Conservation (phyloP, 768 basidiomycete species). For the Porphyrellus cyaneotinctus region DNA sequence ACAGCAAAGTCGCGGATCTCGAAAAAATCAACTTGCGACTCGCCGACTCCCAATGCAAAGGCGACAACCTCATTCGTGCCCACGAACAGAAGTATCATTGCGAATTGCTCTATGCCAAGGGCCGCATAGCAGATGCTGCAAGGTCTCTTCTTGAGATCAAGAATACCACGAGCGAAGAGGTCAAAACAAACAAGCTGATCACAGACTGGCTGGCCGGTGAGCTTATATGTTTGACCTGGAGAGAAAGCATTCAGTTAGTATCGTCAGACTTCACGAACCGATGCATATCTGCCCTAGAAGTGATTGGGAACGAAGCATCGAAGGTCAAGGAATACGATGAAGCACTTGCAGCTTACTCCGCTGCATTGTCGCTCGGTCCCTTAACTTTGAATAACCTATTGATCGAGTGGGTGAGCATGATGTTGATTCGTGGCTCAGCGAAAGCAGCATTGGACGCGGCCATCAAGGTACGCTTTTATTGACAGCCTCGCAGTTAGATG, state of each 20-base stretch:
- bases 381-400: not conserved
- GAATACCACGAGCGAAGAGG: not conserved
- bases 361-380: not conserved
- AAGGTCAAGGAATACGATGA: not conserved
- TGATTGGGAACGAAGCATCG: not conserved
- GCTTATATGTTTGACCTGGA: not conserved
- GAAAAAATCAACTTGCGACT: not conserved
- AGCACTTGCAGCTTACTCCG: not conserved
- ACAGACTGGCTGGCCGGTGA: not conserved
- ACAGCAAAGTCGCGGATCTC: not conserved
- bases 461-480: not conserved
- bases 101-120: not conserved
- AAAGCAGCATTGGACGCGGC: not conserved
- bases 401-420: not conserved
- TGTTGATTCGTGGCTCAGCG: not conserved
- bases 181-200: not conserved
- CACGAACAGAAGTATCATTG: not conserved
- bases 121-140: not conserved
- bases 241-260: not conserved
- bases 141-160: not conserved
- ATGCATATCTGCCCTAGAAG: not conserved
- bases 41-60: not conserved
- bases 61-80: not conserved
- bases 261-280: not conserved
- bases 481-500: not conserved